phyloP scores from a whole-genome alignment of 164 flowering plant species.

The Nymphaea colorata region DNA sequence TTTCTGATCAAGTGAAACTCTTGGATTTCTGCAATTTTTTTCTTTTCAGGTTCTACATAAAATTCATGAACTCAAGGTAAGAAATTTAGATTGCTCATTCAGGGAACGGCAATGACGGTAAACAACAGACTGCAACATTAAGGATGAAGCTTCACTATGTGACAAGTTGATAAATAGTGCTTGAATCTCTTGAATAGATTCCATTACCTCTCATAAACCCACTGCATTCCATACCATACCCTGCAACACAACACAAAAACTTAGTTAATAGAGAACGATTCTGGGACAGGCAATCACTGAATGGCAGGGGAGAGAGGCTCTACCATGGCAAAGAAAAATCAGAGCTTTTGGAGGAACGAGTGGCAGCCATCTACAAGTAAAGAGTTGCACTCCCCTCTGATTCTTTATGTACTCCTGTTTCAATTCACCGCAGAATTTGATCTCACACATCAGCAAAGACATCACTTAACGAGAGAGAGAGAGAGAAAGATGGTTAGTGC shows the following conservation, averaged over 20 bases:
- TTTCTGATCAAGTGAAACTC: no score
- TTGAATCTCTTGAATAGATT: not conserved
- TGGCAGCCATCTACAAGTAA: constrained; percentile 94
- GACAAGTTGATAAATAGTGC: not conserved
- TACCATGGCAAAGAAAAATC: constrained; percentile 92
- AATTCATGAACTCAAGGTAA: not conserved
- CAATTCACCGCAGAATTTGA: not conserved
- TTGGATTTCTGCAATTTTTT: not conserved
- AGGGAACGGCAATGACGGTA: no score
- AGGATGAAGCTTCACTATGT: not conserved
- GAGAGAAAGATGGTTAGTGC: not conserved
- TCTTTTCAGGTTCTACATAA: not conserved
- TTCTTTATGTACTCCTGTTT: constrained; percentile 58
- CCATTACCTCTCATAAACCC: constrained; percentile 77
- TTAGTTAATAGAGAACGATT: constrained; percentile 8
- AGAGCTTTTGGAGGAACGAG: constrained; percentile 69
- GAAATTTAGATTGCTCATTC: no score
- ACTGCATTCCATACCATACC: constrained; percentile 98
- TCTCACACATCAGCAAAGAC: not conserved
- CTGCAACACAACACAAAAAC: constrained; percentile 28
- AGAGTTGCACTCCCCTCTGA: constrained; percentile 76
- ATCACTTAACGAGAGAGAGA: not conserved
- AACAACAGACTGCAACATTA: not conserved
- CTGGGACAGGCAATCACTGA: not conserved
- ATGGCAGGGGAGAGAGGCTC: constrained; percentile 7